Evolutionary conservation across 257 asterid species (phyloP).

Genomic region (Scutellaria galericulata): DNA sequence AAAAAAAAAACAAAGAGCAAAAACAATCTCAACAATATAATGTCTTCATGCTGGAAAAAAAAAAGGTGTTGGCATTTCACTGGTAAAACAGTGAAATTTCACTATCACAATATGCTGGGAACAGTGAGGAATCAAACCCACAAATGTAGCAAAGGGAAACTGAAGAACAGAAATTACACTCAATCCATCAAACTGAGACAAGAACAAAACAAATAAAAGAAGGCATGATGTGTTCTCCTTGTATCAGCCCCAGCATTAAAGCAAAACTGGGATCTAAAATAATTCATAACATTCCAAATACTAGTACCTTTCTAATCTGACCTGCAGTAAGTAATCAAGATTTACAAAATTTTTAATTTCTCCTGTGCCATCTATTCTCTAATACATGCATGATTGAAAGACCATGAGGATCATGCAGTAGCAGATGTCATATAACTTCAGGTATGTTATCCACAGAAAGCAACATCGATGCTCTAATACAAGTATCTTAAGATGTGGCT

Average conservation of each 20-base stretch:
- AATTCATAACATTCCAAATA: conserved; percentile 11
- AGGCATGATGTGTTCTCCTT: conserved; percentile 2
- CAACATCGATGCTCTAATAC: conserved; percentile 3
- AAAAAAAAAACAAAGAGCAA: neutral
- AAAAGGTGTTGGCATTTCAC: conserved; percentile 8
- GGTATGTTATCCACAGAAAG: conserved; percentile 26
- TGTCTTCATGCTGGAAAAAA: neutral
- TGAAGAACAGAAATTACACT: neutral
- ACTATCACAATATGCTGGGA: conserved; percentile 7
- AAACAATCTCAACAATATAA: conserved; percentile 16
- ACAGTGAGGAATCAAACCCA: conserved; percentile 3
- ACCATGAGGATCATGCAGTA: conserved; percentile 4
- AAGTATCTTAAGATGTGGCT: conserved; percentile 16
- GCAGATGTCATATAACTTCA: neutral
- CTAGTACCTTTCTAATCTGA: neutral
- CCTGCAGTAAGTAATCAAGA: neutral
- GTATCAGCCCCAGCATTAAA: conserved; percentile 10
- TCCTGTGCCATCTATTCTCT: neutral
- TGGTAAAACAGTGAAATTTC: neutral
- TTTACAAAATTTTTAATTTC: neutral
- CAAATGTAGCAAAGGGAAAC: neutral
- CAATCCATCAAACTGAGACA: conserved; percentile 5
- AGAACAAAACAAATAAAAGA: neutral
- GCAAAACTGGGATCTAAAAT: conserved; percentile 9
- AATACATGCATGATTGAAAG: conserved; percentile 8